Base-by-base conservation (phyloP, 148 eudicot genomes). In the Chenopodium suecicum region DNA sequence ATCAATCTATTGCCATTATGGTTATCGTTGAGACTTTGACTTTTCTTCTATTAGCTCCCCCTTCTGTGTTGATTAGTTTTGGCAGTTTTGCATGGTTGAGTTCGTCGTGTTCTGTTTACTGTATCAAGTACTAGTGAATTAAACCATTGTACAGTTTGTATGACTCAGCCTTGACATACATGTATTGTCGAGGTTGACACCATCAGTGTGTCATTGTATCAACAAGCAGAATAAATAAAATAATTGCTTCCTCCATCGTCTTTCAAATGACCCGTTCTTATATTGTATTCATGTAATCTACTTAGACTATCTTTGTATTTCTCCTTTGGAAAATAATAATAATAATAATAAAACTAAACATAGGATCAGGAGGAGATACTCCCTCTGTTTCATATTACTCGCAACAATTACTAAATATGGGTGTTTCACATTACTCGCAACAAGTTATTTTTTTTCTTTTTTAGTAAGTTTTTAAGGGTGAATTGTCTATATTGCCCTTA, bases 31-130 rank as follows among this genome's bases (percentile, higher is more conserved):
- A 27, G 29, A 4, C 8, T 6, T 41, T 5, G 44, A 41, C 44
- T 5, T 7, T 41, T 41, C 44, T 50, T 68, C 71, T 3, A 27
- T 44, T 68, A 31, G 19, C 47, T n/a, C 73, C 62, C 17, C 50
- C 46, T 73, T 2, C 34, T 47, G 16, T 46, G 70, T 73, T 52
- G 11, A 19, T 4, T n/a, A 66, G 54, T 67, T 73, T 20, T 65
- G 31, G 62, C 31, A 37, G 29, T 74, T 54, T 74, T 75, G 82
- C 34, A 7, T 34, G 48, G 7, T 63, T 66, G 58, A 72, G 75
- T 65, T 76, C 5, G 11, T 78, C 72, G 25, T 47, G 68, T n/a
- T 83, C 78, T 64, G 29, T 20, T 67, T 52, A 68, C 50, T 67
- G 56, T n/a, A 32, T 74, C 29, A 29, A 69, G 74, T 69, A 67